Percentiles rank a stretch among this genome's conserved stretches.
These are phyloP conservation scores for Eragrostis curvula DNA, from an alignment of 176 grass and related monocot genomes.

Conservation along the genomic window DNA sequence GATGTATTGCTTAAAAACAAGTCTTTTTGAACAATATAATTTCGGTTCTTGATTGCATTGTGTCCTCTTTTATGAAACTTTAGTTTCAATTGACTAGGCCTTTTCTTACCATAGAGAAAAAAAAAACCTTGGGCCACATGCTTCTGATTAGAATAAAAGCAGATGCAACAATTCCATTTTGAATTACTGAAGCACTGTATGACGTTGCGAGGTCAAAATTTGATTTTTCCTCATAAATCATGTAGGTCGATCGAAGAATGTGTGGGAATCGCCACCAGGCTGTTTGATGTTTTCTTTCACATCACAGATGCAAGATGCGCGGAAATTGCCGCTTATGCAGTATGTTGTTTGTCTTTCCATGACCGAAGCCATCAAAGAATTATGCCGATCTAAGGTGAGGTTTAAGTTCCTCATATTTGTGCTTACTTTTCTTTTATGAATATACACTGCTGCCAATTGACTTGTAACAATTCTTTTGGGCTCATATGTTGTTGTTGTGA, in stretches of 20 bases:
- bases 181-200: neutral
- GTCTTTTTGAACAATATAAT: neutral
- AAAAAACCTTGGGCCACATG: neutral
- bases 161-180: neutral
- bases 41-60: neutral
- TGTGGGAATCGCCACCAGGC: slow-evolving; percentile 90
- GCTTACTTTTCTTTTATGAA: neutral
- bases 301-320: slow-evolving; percentile 75
- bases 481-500: slow-evolving; percentile 10
- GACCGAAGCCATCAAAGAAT: slow-evolving; percentile 75
- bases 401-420: neutral
- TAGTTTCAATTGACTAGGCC: neutral
- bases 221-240: neutral
- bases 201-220: neutral
- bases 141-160: neutral
- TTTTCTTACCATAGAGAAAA: neutral
- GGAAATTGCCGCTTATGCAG: slow-evolving; percentile 84
- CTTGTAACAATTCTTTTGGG: neutral
- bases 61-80: neutral
- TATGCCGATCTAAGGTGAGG: slow-evolving; percentile 68
- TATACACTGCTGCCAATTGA: neutral
- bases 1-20: neutral
- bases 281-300: slow-evolving; percentile 98
- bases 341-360: slow-evolving; percentile 91
- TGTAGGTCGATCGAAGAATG: slow-evolving; percentile 78